Evolutionary conservation across 108 stramenopile species (phyloP).

Genomic region (Thalassiosira profunda): DNA sequence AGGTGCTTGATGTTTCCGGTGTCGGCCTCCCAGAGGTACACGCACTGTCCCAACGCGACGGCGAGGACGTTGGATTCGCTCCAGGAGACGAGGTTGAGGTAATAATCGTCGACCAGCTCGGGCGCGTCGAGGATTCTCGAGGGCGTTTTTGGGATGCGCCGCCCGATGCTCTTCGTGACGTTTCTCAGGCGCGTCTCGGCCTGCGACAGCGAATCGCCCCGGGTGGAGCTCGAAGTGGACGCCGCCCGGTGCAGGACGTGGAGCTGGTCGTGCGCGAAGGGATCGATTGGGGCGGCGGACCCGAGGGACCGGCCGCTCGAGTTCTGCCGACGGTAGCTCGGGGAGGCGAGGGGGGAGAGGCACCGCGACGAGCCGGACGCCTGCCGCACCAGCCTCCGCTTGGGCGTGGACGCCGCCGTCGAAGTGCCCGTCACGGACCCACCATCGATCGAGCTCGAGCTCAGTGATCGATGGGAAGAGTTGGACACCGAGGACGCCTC

Average conservation of each 20-base stretch:
- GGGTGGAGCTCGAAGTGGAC: constrained; percentile 39
- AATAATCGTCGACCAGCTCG: constrained; percentile 97
- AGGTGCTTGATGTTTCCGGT: constrained; percentile 96
- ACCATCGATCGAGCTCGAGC: background rate
- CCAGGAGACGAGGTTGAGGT: constrained; percentile 97
- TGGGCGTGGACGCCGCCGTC: background rate
- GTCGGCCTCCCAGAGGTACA: constrained; percentile 99
- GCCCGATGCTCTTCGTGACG: constrained; percentile 70
- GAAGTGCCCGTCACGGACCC: background rate
- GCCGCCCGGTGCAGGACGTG: constrained; percentile 47
- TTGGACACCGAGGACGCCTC: constrained; percentile 10
- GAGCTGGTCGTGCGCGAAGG: constrained; percentile 44
- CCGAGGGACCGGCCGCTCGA: constrained; percentile 8
- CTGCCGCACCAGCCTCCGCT: background rate
- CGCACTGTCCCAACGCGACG: constrained; percentile 96
- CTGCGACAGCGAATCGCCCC: constrained; percentile 30
- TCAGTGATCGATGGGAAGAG: constrained; percentile 19
- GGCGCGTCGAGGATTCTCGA: constrained; percentile 97
- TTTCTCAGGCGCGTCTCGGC: constrained; percentile 31
- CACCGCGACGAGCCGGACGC: background rate
- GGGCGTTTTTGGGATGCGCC: constrained; percentile 97
- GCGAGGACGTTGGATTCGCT: constrained; percentile 94
- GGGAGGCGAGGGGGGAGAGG: constrained; percentile 2
- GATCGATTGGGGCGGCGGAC: constrained; percentile 13
- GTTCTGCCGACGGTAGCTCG: background rate